Evolutionary conservation across 2,329 filamentous ascomycete genomes (phyloP), one percentile per base, ranked within the genome.

Genomic region (Magnaporthiopsis rhizophila): DNA sequence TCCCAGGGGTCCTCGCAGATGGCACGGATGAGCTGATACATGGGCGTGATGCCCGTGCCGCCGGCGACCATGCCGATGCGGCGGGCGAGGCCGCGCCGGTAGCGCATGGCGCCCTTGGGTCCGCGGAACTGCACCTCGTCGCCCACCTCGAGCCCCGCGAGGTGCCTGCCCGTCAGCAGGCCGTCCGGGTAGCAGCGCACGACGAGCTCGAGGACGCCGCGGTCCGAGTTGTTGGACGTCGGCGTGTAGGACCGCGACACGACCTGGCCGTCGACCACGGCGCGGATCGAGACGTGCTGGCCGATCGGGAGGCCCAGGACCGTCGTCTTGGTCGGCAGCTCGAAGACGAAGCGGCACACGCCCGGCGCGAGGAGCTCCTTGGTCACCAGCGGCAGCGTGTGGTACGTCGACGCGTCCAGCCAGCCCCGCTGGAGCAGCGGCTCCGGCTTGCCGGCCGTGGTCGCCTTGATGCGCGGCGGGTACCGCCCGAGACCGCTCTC

Each of bases 1-100:
- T 89, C 86, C 8, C 72, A 74, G n/a, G 80, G 76, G 64, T 88
- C 82, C 69, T 87, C 85, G 69, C 84, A 86, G 64, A 88, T 86
- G 58, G 84, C 84, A 4, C 85, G 81, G 69, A 88, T 86, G 8
- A 89, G 72, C 69, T 88, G 85, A 71, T 79, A 85, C 80, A 86
- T 83, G 3, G 84, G 83, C 0, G 83, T 83, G 65, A 83, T 81
- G 7, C 81, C 81, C 0, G 71, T 79, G 21, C 80, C 80, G 50
- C 83, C 83, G 1, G 81, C 82, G 1, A 86, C 70, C 83, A 86
- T 85, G 64, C 82, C 82, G 57, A 86, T 78, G 58, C 75, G 72
- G 67, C 74, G 77, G 61, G 73, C 75, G 0, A 79, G 72, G 0
- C 75, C 76, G 26, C 74, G 76, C 21, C 70, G 71, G 69, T 86